Evolutionary conservation across 306 rosid species (phyloP), one percentile per base, ranked within the genome.

Genomic region (Luffa aegyptiaca): DNA sequence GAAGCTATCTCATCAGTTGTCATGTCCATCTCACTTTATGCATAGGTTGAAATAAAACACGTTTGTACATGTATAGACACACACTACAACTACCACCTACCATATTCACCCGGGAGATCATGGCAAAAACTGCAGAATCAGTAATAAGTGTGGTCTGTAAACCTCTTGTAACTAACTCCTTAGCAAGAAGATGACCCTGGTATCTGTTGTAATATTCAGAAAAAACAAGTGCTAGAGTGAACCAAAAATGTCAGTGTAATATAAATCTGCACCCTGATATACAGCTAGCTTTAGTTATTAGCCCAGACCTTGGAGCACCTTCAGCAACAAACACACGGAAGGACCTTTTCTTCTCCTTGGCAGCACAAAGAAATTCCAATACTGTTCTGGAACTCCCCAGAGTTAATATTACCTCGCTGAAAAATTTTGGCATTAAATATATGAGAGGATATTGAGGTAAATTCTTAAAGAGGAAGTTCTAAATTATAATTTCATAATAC

Each of bases 311-410:
- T 80, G 99, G 99, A 86, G 98, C 98, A 83, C 99, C 99, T 84
- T 96, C 99, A 3, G 97, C 93, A 77, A 96, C 96, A 88, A 90
- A 85, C 41, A 93, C 94, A 82, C 96, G 91, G 84, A 93, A 96
- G 51, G 98, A 91, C 90, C 99, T 90, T 82, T 90, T 90, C 80
- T 93, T 96, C 84, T 93, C 99, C 86, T 91, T 96, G 10, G 99
- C 99, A 70, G 96, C 98, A 83, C 87, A 89, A 35, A 96, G 94
- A 90, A 96, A 96, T 83, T 96, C 99, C 83, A 96, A 85, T 55
- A 96, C 98, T 49, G 99, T 96, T 91, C 88, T 91, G 81, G 99
- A 96, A 88, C 98, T 93, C 33, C 99, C 99, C 37, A 96, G 86
- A 37, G 99, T 96, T 75, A 96, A 90, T 84, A 96, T 96, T 63